Conservation (phyloP, 2,329 filamentous ascomycete genomes). For the Trichoderma cornu-damae region DNA sequence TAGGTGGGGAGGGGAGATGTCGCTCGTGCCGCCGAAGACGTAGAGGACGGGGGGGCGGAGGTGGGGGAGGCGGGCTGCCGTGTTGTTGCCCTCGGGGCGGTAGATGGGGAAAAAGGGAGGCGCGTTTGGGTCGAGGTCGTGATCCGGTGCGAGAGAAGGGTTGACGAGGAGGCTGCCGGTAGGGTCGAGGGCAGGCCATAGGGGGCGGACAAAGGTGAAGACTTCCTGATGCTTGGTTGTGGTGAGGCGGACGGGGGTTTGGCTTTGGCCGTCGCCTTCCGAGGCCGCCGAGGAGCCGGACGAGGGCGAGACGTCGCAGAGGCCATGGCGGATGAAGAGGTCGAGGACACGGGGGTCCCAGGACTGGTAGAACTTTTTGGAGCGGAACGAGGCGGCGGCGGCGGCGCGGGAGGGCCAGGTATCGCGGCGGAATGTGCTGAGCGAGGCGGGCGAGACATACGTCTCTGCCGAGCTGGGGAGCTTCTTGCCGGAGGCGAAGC, state of each 20-base stretch:
- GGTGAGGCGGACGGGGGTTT: constrained; percentile 59
- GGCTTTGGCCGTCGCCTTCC: constrained; percentile 26
- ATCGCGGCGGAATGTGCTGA: constrained; percentile 70
- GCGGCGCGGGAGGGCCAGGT: constrained; percentile 71
- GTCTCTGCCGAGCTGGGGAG: constrained; percentile 19
- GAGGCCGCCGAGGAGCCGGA: background rate
- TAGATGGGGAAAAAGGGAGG: constrained; percentile 55
- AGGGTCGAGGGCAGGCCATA: constrained; percentile 42
- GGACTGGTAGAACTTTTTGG: constrained; percentile 63
- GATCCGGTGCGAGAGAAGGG: constrained; percentile 43
- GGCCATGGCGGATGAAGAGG: constrained; percentile 55
- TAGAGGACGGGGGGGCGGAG: constrained; percentile 64
- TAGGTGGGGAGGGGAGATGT: constrained; percentile 47
- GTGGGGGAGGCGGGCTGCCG: constrained; percentile 52
- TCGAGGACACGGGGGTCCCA: constrained; percentile 82
- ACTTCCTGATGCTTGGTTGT: constrained; percentile 81
- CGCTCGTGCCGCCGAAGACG: constrained; percentile 59
- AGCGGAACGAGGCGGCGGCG: constrained; percentile 61
- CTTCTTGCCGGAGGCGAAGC: constrained; percentile 34
- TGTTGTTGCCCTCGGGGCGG: constrained; percentile 56
- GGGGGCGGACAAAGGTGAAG: constrained; percentile 66
- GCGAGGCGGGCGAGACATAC: constrained; percentile 43
- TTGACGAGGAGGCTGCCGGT: constrained; percentile 38
- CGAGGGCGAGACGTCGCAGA: constrained; percentile 52
- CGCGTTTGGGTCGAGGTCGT: constrained; percentile 41